Evolutionary conservation across 164 flowering plant genomes (phyloP), one percentile per base, ranked within the genome.

Genomic region (Stephania yunnanensis): DNA sequence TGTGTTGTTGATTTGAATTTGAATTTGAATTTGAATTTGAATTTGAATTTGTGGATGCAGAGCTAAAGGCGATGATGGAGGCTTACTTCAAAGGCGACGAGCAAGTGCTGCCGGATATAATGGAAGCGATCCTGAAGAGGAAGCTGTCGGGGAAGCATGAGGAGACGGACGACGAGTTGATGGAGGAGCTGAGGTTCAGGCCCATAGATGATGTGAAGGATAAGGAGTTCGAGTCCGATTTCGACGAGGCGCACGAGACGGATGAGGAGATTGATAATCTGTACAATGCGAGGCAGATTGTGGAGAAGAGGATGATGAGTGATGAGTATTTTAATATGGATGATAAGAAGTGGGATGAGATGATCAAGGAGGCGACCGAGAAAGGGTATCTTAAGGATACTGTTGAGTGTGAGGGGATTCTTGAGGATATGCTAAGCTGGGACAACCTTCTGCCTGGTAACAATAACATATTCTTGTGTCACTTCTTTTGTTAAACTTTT

Each of bases 391-490:
- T 90, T 58, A 84, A 82, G 79, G 93, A 93, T 76, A 87, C 93
- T 1, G 83, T 73, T 53, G 95, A 91, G 77, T 89, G 96, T 74
- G 98, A 93, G 79, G 82, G 74, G 55, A 86, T 92, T 82, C 82
- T 94, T 6, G 93, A 93, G 84, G 97, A 93, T 76, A 92, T 95
- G 97, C 87, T 88, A 52, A 78, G 77, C 75, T 95, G 97, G 97
- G 98, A 94, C 73, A 92, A 92, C 74, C 94, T 95, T 48, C 94
- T 95, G 70, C 99, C 99, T 44, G 98, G 99, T 95, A 84, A 45
- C 46, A 36, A 98, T 95, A 84, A 45, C 46, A 36, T 72, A 10
- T 73, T 7, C 7, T 69, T 48, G 68, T 20, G 36, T 6, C 31
- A 22, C 20, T 71, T n/a, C 17, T 55, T 12, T 55, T 5, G 17